phyloP scores from a whole-genome alignment of 257 asterid genomes.

The Scutellaria baicalensis region DNA sequence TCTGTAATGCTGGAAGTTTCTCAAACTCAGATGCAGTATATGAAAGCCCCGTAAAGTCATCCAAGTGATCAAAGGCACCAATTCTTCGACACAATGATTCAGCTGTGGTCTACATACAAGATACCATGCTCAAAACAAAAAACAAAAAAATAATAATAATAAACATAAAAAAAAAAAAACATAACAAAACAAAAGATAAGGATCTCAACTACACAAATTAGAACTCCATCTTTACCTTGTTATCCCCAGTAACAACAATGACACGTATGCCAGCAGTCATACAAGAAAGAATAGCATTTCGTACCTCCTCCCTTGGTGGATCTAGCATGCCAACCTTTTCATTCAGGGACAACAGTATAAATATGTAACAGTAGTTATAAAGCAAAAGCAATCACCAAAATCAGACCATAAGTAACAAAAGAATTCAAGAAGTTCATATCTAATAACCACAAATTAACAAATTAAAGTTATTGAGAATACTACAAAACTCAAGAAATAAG shows the following conservation, averaged over 20 bases:
- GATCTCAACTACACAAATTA: not conserved
- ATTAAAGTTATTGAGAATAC: constrained; percentile 8
- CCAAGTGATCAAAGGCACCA: constrained; percentile 82
- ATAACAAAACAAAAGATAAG: constrained; percentile 1
- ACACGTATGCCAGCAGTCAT: constrained; percentile 99
- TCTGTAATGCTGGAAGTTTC: constrained; percentile 82
- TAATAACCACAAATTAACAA: constrained; percentile 2
- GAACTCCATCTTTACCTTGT: constrained; percentile 53
- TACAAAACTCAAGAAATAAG: constrained; percentile 7
- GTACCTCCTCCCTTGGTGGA: constrained; percentile 99
- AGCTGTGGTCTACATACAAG: constrained; percentile 61
- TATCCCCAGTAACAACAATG: constrained; percentile 97
- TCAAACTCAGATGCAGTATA: constrained; percentile 98
- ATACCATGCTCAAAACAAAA: constrained; percentile 8
- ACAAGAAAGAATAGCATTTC: constrained; percentile 86
- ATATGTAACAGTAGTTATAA: not conserved
- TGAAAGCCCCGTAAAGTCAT: constrained; percentile 75
- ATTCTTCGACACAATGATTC: constrained; percentile 88
- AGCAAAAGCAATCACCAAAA: constrained; percentile 4
- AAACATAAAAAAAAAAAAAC: constrained; percentile 1
- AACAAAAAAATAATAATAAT: too few relatives aligned
- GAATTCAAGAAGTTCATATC: constrained; percentile 1
- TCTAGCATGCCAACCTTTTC: constrained; percentile 98
- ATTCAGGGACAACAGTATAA: constrained; percentile 4
- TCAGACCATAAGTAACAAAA: constrained; percentile 3